These are phyloP conservation scores for Phyllosticta paracitricarpa DNA, from an alignment of 2,329 filamentous ascomycete genomes.

Conservation along the genomic window DNA sequence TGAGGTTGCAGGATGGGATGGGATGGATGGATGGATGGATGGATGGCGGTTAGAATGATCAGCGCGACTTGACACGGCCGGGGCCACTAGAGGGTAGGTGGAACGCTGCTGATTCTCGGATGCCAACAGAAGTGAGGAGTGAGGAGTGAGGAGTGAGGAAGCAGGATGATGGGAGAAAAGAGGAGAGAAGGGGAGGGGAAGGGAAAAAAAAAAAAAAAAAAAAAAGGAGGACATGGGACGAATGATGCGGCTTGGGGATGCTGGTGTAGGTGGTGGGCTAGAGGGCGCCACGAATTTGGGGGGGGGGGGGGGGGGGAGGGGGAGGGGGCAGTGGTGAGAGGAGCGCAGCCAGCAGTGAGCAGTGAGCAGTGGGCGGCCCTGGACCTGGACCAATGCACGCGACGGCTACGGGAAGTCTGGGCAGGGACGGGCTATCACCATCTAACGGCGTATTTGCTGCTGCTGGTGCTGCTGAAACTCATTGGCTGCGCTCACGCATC, in stretches of 20 bases:
- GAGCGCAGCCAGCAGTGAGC: too few relatives aligned
- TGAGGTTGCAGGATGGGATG: constrained; percentile 6
- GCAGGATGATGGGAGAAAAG: too few relatives aligned
- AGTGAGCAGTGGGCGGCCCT: too few relatives aligned
- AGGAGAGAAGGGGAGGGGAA: not conserved
- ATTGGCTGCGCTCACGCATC: too few relatives aligned
- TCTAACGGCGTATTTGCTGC: not conserved
- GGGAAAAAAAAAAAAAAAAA: too few relatives aligned
- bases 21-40: too few relatives aligned
- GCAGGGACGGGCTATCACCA: not conserved
- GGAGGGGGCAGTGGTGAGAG: too few relatives aligned
- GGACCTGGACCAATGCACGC: not conserved
- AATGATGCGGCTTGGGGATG: not conserved
- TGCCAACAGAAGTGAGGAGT: not conserved
- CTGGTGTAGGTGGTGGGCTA: not conserved
- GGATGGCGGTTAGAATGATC: not conserved
- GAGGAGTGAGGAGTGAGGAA: not conserved
- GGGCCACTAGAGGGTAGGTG: not conserved
- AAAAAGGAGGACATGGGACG: not conserved
- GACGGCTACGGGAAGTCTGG: not conserved
- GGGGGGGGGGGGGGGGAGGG: too few relatives aligned
- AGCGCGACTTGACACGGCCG: not conserved
- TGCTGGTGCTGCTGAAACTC: too few relatives aligned
- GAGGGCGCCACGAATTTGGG: too few relatives aligned
- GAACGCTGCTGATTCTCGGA: not conserved